A percentile compares a stretch with the other conserved stretches of the same genome.
Evolutionary conservation across 768 basidiomycete genomes (phyloP).

Genomic region (Mycena crocata): DNA sequence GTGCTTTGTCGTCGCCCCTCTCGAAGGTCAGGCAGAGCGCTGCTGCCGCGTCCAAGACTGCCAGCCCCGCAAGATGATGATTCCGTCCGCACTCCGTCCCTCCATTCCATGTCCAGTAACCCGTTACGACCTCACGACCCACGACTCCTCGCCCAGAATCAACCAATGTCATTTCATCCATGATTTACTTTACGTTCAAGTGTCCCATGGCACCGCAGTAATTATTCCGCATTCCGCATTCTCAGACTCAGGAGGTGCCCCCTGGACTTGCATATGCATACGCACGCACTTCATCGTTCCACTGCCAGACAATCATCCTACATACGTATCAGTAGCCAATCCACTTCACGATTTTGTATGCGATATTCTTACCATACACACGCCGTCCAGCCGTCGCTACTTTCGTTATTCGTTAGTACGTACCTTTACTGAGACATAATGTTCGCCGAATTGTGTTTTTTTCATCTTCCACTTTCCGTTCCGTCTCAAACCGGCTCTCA

Average conservation of each 20-base stretch:
- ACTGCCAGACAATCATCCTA: constrained; percentile 4
- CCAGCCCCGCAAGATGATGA: constrained; percentile 40
- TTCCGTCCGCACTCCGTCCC: no score
- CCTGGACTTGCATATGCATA: constrained; percentile 26
- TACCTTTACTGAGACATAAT: constrained; percentile 26
- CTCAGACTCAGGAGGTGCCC: not conserved
- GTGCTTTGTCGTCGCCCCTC: constrained; percentile 50
- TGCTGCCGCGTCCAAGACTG: constrained; percentile 42
- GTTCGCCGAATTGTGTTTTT: constrained; percentile 22
- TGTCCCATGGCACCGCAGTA: constrained; percentile 7
- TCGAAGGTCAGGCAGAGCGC: constrained; percentile 55
- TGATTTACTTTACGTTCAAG: constrained; percentile 21
- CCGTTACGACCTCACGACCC: constrained; percentile 29
- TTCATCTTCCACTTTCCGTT: no score
- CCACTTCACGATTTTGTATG: constrained; percentile 28
- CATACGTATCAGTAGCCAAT: constrained; percentile 32
- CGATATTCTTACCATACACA: constrained; percentile 26
- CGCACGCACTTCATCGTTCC: constrained; percentile 23
- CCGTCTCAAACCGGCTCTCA: no score
- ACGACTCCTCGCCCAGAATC: constrained; percentile 15
- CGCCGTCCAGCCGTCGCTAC: constrained; percentile 20
- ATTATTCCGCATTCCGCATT: constrained; percentile 13
- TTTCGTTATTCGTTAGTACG: not conserved
- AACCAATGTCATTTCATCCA: constrained; percentile 12
- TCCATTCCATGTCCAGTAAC: not conserved